Evolutionary conservation across 2,329 filamentous ascomycete genomes (phyloP).

Genomic region (Fusarium coicis): DNA sequence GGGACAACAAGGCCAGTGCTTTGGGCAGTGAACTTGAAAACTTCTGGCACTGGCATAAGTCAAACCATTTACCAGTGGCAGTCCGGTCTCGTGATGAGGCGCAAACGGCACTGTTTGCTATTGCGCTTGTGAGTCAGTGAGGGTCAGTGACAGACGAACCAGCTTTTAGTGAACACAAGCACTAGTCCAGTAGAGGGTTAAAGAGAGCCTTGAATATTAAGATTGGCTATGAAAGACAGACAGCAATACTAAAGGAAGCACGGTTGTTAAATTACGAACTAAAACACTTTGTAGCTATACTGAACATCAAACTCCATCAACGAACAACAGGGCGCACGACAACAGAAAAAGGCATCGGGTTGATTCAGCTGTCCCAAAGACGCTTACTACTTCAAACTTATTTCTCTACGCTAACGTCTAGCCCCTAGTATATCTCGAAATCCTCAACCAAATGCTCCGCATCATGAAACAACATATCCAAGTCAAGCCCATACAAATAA

Average conservation of each 20-base stretch:
- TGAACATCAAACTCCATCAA: background rate
- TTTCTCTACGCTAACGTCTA: accelerated
- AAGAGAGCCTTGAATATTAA: accelerated
- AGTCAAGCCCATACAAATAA: constrained; percentile 9
- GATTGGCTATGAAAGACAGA: background rate
- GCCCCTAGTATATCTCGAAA: background rate
- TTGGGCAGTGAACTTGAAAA: background rate
- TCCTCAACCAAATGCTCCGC: constrained; percentile 2
- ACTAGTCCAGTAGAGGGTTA: accelerated
- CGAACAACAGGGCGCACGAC: no score
- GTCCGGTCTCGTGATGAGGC: accelerated
- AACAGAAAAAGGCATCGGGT: accelerated
- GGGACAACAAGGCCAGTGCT: accelerated
- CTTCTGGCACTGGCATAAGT: background rate
- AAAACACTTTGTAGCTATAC: accelerated
- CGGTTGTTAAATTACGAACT: accelerated
- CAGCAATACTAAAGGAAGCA: accelerated
- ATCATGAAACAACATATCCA: constrained; percentile 4
- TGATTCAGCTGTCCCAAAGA: accelerated
- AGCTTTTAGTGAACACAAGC: background rate
- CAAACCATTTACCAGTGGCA: background rate
- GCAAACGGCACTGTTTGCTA: accelerated
- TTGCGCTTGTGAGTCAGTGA: background rate
- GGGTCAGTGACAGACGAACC: no score
- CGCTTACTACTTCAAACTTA: accelerated